These are phyloP conservation scores for Cordia subcordata DNA, from an alignment of 257 asterid genomes.

Conservation along the genomic window DNA sequence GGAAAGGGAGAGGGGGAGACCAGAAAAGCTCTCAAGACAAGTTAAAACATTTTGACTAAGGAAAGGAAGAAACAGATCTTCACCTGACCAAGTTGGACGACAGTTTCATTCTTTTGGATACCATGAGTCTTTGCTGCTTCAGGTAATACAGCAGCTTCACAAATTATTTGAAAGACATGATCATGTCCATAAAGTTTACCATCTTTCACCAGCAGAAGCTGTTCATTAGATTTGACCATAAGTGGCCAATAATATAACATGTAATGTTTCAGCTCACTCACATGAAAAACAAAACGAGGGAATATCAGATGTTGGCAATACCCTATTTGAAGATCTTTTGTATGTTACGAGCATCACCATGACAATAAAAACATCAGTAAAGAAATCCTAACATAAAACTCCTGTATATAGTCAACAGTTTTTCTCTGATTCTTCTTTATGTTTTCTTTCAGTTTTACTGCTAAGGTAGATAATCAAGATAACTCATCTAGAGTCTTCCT, in stretches of 20 bases:
- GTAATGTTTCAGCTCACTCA: conserved; percentile 3
- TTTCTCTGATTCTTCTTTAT: too few relatives aligned
- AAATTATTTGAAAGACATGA: conserved; percentile 68
- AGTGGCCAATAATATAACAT: conserved; percentile 26
- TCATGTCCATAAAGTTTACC: conserved; percentile 93
- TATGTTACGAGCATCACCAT: too few relatives aligned
- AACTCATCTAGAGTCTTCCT: too few relatives aligned
- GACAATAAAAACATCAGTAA: too few relatives aligned
- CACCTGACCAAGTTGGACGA: conserved; percentile 90
- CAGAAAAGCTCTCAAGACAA: background rate
- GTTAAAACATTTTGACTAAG: background rate
- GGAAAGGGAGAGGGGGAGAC: too few relatives aligned
- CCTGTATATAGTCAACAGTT: too few relatives aligned
- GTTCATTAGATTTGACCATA: conserved; percentile 40
- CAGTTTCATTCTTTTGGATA: conserved; percentile 63
- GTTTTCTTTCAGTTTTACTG: too few relatives aligned
- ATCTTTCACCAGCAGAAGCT: conserved; percentile 96
- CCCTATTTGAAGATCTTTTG: too few relatives aligned
- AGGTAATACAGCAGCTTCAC: conserved; percentile 82
- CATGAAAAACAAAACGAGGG: too few relatives aligned
- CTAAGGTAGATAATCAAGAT: too few relatives aligned
- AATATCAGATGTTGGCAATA: too few relatives aligned
- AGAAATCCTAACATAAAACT: too few relatives aligned
- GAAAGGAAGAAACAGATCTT: conserved; percentile 14
- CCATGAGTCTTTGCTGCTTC: conserved; percentile 65